These are phyloP conservation scores for Erythrophleum ivorense DNA, from an alignment of 331 rosid species.

Conservation along the genomic window DNA sequence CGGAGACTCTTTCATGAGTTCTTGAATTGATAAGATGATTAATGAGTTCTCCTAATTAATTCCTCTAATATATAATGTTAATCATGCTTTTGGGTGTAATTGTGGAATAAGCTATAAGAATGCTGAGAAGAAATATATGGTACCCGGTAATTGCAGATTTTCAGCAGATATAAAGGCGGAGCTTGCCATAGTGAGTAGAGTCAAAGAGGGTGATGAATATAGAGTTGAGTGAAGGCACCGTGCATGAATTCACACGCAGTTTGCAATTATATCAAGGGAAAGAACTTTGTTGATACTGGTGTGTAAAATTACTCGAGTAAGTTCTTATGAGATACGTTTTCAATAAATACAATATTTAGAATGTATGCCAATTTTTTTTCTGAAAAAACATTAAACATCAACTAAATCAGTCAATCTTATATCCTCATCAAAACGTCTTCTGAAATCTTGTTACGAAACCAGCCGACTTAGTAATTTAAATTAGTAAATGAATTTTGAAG, in stretches of 20 bases:
- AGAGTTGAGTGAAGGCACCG: background rate
- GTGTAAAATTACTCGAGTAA: background rate
- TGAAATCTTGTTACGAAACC: background rate
- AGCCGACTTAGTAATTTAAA: background rate
- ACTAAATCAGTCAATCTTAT: background rate
- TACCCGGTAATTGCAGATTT: background rate
- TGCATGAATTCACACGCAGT: background rate
- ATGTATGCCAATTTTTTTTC: background rate
- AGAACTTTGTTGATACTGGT: background rate
- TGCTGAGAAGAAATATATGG: background rate
- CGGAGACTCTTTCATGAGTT: constrained; percentile 50
- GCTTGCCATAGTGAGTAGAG: background rate
- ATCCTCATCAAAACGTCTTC: background rate
- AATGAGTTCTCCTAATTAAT: background rate
- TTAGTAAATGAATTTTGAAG: background rate
- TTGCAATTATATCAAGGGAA: too few species aligned
- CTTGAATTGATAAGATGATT: background rate
- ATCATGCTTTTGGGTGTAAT: background rate
- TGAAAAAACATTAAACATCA: background rate
- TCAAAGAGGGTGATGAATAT: too few species aligned
- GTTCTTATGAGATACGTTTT: background rate
- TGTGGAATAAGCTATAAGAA: background rate
- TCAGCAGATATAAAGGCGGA: background rate
- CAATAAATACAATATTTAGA: too few species aligned
- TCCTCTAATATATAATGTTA: background rate